Evolutionary conservation across 768 basidiomycete species (phyloP), one percentile per base, ranked within the genome.

Genomic region (Auriculariales sp.): DNA sequence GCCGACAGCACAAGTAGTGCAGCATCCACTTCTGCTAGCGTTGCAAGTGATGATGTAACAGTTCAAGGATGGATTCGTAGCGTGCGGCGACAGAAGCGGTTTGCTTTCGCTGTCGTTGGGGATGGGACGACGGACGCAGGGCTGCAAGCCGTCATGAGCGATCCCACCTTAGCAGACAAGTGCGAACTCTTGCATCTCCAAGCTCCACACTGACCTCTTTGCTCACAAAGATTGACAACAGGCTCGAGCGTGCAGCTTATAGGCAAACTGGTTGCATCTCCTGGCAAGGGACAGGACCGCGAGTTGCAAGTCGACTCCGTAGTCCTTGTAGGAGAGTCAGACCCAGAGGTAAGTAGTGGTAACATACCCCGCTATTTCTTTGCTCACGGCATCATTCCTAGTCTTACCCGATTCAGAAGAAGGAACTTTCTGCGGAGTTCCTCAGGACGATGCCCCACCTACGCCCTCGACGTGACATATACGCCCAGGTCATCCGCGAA

Each of bases 341-440:
- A 78, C 54, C 68, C 75, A n/a, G 73, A 75, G 54, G 79, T 80
- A 49, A 49, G 65, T 54, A 32, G 47, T 12, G 14, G 17, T 47
- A 27, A 22, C 11, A 12, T 29, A n/a, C 12, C 7, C 28, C 17
- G 28, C 22, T 22, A n/a, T 24, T 44, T 28, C 24, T 29, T 46
- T 42, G 28, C 6, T 49, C 33, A 17, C 49, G n/a, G 24, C 19
- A 14, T 27, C 17, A 27, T 33, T 45, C 34, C 4, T 49, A 91
- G 91, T 67, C 66, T 42, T 97, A 94, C 63, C 91, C 91, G 0
- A 90, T 95, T 47, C 93, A 93, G 64, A 97, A 95, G 62, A 81
- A 97, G 63, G 64, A 78, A 27, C 72, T 90, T 10, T 78, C 86
- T 2, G 64, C 73, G 2, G 83, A 91, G 53, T 83, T 88, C 58